These are phyloP conservation scores for Boletus mariae DNA, from an alignment of 1,284 basidiomycete genomes.

Conservation along the genomic window DNA sequence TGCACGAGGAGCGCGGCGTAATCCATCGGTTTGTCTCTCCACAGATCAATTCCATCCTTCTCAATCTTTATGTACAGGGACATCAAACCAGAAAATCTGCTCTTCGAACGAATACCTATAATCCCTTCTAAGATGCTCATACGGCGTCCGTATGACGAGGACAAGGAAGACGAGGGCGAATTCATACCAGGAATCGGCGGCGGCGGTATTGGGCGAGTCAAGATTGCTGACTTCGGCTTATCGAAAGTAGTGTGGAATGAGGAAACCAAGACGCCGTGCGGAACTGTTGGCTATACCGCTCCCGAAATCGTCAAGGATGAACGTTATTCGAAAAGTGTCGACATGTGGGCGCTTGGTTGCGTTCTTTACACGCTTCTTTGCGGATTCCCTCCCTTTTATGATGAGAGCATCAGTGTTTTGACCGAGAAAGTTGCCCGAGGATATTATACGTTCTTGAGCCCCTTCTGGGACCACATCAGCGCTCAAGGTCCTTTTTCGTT, in stretches of 20 bases:
- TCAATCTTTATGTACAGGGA: conserved; percentile 41
- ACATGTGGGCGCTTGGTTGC: conserved; percentile 99
- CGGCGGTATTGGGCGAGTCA: conserved; percentile 96
- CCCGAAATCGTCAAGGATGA: conserved; percentile 99
- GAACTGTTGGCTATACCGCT: conserved; percentile 98
- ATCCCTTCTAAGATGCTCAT: conserved; percentile 79
- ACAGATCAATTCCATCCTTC: not conserved
- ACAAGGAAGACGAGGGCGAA: conserved; percentile 98
- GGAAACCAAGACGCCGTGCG: conserved; percentile 98
- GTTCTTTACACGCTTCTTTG: conserved; percentile 98
- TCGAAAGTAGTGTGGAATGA: conserved; percentile 99
- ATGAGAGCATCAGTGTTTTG: conserved; percentile 96
- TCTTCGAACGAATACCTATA: conserved; percentile 94
- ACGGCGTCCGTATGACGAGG: conserved; percentile 92
- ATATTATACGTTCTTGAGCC: conserved; percentile 97
- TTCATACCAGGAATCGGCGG: conserved; percentile 90
- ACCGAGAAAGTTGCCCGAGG: conserved; percentile 98
- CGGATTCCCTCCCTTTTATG: conserved; percentile 98
- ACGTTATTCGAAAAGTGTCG: conserved; percentile 96
- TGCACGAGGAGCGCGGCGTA: conserved; percentile 97
- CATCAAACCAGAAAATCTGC: conserved; percentile 98
- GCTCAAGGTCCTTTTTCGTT: conserved; percentile 54
- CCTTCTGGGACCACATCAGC: conserved; percentile 99
- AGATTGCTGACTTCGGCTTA: conserved; percentile 98
- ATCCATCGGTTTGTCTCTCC: conserved; percentile 67